Evolutionary conservation across 225 moss, liverwort and hornwort genomes (phyloP).

Genomic region (Pseudisothecium myosuroides): DNA sequence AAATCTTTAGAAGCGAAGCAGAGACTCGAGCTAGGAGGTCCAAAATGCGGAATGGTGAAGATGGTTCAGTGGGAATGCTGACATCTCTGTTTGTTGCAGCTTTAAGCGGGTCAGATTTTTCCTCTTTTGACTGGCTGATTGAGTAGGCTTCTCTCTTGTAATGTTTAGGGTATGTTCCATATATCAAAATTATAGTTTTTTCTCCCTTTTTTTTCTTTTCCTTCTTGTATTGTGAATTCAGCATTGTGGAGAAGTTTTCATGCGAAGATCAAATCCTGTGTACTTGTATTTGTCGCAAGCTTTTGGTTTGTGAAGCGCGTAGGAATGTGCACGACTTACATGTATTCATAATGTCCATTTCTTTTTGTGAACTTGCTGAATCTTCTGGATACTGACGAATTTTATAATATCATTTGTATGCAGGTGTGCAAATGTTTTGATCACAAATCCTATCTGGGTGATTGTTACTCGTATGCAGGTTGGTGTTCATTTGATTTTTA

Average conservation of each 20-base stretch:
- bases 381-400: background rate
- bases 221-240: background rate
- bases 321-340: background rate
- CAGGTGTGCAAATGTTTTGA: conserved; percentile 69
- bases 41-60: conserved; percentile 40
- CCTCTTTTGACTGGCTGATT: background rate
- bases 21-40: conserved; percentile 38
- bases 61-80: conserved; percentile 67
- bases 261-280: background rate
- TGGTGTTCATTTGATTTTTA: background rate
- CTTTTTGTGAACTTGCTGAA: background rate
- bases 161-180: background rate
- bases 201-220: background rate
- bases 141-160: background rate
- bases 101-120: conserved; percentile 43
- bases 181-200: background rate
- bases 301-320: background rate
- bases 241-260: background rate
- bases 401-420: background rate
- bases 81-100: conserved; percentile 59
- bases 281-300: background rate
- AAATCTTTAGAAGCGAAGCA: conserved; percentile 59
- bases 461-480: conserved; percentile 95
- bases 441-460: conserved; percentile 91
- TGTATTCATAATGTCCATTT: background rate